These are phyloP conservation scores for Aegilops speltoides DNA, from an alignment of 176 grass and related monocot genomes.

Conservation along the genomic window DNA sequence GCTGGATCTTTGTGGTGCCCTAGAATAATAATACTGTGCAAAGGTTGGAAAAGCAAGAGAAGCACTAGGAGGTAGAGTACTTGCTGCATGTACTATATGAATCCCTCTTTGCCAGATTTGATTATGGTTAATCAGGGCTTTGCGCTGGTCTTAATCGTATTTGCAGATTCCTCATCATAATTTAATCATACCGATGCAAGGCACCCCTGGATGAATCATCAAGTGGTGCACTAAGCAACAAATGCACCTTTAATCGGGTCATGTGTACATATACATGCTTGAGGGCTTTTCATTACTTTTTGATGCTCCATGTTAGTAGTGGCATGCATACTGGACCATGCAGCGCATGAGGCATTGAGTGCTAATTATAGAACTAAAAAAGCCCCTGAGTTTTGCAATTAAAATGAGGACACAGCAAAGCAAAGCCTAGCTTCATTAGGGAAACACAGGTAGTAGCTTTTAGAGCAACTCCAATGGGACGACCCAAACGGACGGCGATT, in stretches of 20 bases:
- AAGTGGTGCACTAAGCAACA: slow-evolving; percentile 59
- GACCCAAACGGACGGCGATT: too few species aligned
- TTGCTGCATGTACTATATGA: not conserved
- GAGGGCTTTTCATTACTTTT: too few species aligned
- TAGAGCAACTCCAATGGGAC: too few species aligned
- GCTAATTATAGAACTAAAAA: too few species aligned
- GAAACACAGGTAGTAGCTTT: too few species aligned
- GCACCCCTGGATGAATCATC: slow-evolving; percentile 25
- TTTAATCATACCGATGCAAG: slow-evolving; percentile 47
- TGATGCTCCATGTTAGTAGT: too few species aligned
- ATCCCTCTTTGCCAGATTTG: slow-evolving; percentile 12
- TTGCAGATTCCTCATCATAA: slow-evolving; percentile 45
- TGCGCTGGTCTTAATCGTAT: slow-evolving; percentile 31
- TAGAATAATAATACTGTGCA: slow-evolving; percentile 21
- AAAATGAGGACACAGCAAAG: too few species aligned
- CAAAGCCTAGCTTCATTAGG: too few species aligned
- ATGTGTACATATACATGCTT: too few species aligned
- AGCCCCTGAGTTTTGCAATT: too few species aligned
- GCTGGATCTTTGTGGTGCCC: slow-evolving; percentile 26
- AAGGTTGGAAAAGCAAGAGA: slow-evolving; percentile 32
- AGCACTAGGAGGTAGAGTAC: slow-evolving; percentile 29
- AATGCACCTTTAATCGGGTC: slow-evolving; percentile 24
- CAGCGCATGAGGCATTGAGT: too few species aligned
- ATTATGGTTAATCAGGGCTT: slow-evolving; percentile 17
- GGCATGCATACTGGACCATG: too few species aligned